These are phyloP conservation scores for Clohesyomyces aquaticus DNA, from an alignment of 495 filamentous ascomycete genomes.

Conservation along the genomic window DNA sequence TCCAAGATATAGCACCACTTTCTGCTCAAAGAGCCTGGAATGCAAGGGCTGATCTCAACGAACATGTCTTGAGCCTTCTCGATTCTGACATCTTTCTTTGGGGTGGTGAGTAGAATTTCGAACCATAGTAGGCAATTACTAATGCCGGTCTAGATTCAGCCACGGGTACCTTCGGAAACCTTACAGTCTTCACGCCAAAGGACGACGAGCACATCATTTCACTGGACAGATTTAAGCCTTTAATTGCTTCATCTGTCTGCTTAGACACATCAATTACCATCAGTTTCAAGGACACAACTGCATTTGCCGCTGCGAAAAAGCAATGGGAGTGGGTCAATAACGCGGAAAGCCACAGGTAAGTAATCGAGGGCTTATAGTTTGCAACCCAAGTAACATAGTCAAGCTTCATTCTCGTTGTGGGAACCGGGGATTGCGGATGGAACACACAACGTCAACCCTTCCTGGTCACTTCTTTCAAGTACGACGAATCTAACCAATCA, in stretches of 20 bases:
- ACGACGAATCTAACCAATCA: background rate
- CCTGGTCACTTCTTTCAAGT: background rate
- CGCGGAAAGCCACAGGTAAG: background rate
- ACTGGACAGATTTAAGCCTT: background rate
- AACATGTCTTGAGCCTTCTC: too few species aligned
- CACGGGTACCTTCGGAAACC: too few species aligned
- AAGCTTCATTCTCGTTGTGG: background rate
- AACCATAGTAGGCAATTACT: too few species aligned
- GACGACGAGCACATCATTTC: background rate
- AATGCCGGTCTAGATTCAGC: too few species aligned
- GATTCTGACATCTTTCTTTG: too few species aligned
- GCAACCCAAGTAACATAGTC: background rate
- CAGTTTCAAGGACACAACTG: background rate
- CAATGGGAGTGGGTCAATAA: background rate
- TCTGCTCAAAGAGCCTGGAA: too few species aligned
- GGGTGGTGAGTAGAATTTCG: too few species aligned
- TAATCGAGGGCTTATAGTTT: background rate
- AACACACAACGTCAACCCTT: background rate
- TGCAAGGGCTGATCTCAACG: too few species aligned
- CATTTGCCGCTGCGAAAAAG: background rate
- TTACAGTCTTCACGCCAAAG: too few species aligned
- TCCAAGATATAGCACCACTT: too few species aligned
- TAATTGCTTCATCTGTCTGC: background rate
- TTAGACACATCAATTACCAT: background rate
- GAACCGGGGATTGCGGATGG: background rate